Evolutionary conservation across 2,329 filamentous ascomycete genomes (phyloP), one percentile per base, ranked within the genome.

Genomic region (Cladosporium austrohemisphaericum): DNA sequence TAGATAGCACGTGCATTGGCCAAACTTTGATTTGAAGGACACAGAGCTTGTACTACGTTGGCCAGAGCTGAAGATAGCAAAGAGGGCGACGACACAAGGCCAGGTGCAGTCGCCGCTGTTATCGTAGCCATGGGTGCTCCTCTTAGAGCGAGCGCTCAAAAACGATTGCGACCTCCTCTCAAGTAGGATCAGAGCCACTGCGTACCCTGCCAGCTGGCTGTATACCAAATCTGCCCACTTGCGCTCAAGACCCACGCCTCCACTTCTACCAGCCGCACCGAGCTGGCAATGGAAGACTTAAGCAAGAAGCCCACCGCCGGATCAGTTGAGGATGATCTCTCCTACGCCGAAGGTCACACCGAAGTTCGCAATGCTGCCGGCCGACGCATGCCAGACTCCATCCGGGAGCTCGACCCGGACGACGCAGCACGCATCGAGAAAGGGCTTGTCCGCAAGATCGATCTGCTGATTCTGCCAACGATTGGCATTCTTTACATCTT

Each of bases 371-470:
- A 55, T 49, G 45, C 38, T 14, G 53, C 52, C 26, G 48, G 49
- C 23, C 37, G 43, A 35, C 43, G 35, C 5, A 47, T 28, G 16
- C 46, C 46, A 25, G 46, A 49, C 6, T 40, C 37, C 16, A 19
- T 49, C 23, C 26, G 37, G 9, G 33, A 40, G 11, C 36, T 41
- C 36, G 25, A 14, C 25, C 22, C 28, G 14, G 43, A 38, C 3
- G 43, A 47, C 7, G 13, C 32, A 14, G 20, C 5, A 29, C 22
- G 14, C 4, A 18, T 52, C 14, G 83, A 86, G 60, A 70, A 65
- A 41, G 73, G 68, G 16, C 69, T 90, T 57, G 77, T 83, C 62
- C 78, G 81, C 56, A 89, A 88, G 68, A 80, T 89, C 47, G 86
- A 90, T 62, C 58, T 75, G n/a, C 77, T 84, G 38, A 52, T 88